Evolutionary conservation across 2,329 filamentous ascomycete genomes (phyloP), one percentile per base, ranked within the genome.

Genomic region (Cladophialophora yegresii): DNA sequence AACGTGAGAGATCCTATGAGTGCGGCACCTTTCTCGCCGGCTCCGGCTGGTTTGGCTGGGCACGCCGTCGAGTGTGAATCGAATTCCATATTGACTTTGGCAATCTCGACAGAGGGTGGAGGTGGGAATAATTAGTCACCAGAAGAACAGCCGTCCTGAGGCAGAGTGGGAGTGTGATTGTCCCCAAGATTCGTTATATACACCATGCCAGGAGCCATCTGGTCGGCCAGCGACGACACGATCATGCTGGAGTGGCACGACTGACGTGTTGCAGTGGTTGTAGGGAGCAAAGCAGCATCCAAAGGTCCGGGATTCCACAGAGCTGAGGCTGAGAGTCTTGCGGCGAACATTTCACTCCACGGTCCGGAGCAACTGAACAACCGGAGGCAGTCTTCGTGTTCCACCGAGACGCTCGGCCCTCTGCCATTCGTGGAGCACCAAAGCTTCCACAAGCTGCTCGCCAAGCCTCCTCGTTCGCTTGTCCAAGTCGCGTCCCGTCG

Each of bases 1-100:
- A 63, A 62, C 3, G 67, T 68, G 32, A 65, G 53, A 10, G 61
- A 54, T 10, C 67, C 67, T n/a, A 54, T 28, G 43, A 65, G 58
- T 4, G 55, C 54, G 10, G 33, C 51, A 12, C 47, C 60, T 20
- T 2, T 23, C 2, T n/a, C 28, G n/a, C 40, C n/a, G 23, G 54
- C 59, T 47, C 30, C 54, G 36, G 54, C 23, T 5, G 54, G 59
- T n/a, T 33, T 30, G 26, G 47, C 47, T 22, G 60, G 60, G 28
- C 63, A 65, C 22, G 23, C 20, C 23, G 22, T 47, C 12, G 54
- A 50, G 16, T 16, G 49, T 10, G 33, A 54, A 26, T 51, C 26
- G 26, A 50, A 32, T 22, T 10, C 54, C 28, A 50, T 62, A 22
- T 4, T 54, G 32, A 50, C 47, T 50, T 28, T 26, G 47, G 4